Evolutionary conservation across 257 asterid genomes (phyloP).

Genomic region (Penstemon newberryi): DNA sequence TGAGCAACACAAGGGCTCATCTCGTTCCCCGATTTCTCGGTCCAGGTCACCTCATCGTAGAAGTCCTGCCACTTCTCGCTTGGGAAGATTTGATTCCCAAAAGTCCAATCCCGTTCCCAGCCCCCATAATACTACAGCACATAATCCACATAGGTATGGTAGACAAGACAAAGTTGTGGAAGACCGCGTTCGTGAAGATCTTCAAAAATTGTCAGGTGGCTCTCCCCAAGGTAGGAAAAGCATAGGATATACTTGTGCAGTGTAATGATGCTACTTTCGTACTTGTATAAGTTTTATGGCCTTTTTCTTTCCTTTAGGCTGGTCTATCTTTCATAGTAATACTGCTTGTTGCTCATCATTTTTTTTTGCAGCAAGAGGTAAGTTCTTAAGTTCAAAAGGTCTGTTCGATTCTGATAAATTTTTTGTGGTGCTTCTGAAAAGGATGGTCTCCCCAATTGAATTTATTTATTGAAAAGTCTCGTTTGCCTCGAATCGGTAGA

Average conservation of each 20-base stretch:
- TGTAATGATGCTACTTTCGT: constrained; percentile 16
- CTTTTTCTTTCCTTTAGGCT: constrained; percentile 13
- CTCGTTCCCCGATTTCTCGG: constrained; percentile 57
- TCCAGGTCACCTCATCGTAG: constrained; percentile 78
- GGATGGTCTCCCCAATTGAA: constrained; percentile 55
- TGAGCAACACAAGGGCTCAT: constrained; percentile 50
- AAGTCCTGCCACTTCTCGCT: constrained; percentile 72
- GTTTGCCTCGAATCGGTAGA: constrained; percentile 63
- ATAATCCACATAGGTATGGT: constrained; percentile 51
- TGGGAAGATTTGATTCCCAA: constrained; percentile 64
- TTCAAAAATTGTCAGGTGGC: constrained; percentile 64
- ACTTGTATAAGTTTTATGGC: constrained; percentile 16
- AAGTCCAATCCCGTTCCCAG: constrained; percentile 67
- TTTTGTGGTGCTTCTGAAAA: constrained; percentile 80
- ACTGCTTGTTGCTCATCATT: constrained; percentile 37
- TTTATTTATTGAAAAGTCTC: constrained; percentile 62
- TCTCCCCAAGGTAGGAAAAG: constrained; percentile 78
- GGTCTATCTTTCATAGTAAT: constrained; percentile 31
- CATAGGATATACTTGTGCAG: constrained; percentile 13
- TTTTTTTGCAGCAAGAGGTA: constrained; percentile 98
- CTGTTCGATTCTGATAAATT: constrained; percentile 79
- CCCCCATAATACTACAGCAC: constrained; percentile 50
- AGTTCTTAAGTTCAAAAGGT: constrained; percentile 85
- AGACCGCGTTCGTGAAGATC: constrained; percentile 74
- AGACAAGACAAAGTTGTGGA: constrained; percentile 75